Conservation (phyloP, 2,329 filamentous ascomycete species). For the Fusarium sp. region DNA sequence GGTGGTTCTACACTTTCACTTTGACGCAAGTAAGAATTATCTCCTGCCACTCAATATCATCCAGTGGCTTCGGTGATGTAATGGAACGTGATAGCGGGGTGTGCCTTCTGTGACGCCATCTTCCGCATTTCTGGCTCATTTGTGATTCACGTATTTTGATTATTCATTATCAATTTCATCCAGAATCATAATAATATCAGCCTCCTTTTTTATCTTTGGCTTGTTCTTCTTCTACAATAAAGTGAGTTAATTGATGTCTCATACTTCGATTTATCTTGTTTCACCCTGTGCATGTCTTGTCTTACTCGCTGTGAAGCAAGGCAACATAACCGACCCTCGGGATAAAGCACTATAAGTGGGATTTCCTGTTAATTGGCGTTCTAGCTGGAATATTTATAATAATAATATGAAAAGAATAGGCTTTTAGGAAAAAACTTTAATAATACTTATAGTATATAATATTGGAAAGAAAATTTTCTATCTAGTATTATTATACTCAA, state of each 20-base stretch:
- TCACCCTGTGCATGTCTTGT: background rate
- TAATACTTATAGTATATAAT: no score
- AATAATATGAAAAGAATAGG: no score
- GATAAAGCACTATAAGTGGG: no score
- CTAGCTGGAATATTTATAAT: no score
- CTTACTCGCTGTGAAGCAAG: background rate
- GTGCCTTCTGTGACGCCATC: constrained; percentile 25
- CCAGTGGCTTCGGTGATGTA: constrained; percentile 38
- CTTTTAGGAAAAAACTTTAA: no score
- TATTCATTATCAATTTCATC: background rate
- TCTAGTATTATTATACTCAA: no score
- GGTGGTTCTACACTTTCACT: background rate
- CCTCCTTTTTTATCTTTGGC: background rate
- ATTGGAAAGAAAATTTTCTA: no score
- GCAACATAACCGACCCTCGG: no score
- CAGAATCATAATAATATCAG: background rate
- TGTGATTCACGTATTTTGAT: background rate
- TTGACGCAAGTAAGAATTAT: constrained; percentile 2
- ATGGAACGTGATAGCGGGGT: constrained; percentile 35
- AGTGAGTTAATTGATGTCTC: background rate
- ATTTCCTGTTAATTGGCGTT: no score
- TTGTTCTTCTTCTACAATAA: background rate
- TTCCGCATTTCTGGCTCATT: constrained; percentile 3
- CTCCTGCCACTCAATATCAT: constrained; percentile 5
- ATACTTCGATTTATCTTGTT: background rate